Conservation (phyloP, 176 grass and related monocot species). For the Paspalum notatum region DNA sequence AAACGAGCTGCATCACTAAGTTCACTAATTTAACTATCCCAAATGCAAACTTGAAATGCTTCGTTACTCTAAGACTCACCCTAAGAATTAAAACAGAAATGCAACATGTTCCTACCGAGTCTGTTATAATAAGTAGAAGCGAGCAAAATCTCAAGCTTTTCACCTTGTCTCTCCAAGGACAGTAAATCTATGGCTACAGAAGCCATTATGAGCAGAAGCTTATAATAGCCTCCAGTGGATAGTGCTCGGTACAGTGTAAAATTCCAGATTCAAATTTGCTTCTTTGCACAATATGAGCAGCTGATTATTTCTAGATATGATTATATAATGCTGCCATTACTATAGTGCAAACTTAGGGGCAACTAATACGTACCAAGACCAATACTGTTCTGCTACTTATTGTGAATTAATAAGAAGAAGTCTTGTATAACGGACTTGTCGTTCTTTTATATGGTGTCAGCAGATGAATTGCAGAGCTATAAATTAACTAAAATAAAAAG, state of each 20-base stretch:
- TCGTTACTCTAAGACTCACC: neutral
- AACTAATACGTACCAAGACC: neutral
- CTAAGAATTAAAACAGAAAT: neutral
- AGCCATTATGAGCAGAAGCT: neutral
- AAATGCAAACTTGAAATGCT: neutral
- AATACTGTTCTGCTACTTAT: neutral
- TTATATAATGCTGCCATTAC: neutral
- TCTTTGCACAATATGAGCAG: neutral
- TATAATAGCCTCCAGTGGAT: neutral
- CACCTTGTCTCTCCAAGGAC: too few relatives aligned
- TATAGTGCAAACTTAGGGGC: neutral
- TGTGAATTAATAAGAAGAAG: neutral
- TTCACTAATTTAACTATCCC: neutral
- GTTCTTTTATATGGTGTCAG: neutral
- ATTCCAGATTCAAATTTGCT: neutral
- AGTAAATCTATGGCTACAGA: neutral
- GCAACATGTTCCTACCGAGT: too few relatives aligned
- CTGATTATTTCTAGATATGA: neutral
- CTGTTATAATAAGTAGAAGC: too few relatives aligned
- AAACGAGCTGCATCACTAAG: neutral
- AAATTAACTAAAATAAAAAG: neutral
- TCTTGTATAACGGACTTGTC: too few relatives aligned
- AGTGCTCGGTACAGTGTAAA: neutral
- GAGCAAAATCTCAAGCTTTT: too few relatives aligned
- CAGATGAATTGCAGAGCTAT: neutral